Evolutionary conservation across 2,329 filamentous ascomycete genomes (phyloP), one percentile per base, ranked within the genome.

Genomic region (Colletotrichum lupini): DNA sequence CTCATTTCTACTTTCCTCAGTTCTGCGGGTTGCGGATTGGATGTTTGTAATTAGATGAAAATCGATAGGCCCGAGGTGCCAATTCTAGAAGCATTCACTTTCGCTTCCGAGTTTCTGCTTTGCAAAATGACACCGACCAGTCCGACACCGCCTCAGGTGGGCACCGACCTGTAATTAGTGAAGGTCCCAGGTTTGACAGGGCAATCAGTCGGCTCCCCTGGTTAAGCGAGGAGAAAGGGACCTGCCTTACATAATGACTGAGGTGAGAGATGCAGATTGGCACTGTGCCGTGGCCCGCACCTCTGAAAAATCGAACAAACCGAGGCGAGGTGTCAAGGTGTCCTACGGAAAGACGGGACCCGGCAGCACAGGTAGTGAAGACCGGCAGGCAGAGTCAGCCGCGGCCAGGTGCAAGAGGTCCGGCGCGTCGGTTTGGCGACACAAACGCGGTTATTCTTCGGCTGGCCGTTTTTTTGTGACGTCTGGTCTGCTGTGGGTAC

Each of bases 81-180:
- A 24, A 35, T 69, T 72, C 53, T 60, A 72, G 59, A 69, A 72
- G 59, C 62, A 35, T 56, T 53, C 70, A 72, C 70, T 72, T 22
- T 72, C 70, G 70, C 70, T 72, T 72, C 59, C 37, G 62, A 52
- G 35, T 49, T 60, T 55, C 30, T 28, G 28, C 42, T 55, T 63
- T 42, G 46, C 46, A 63, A 22, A 69, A 49, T 26, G 32, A 30
- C 55, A 30, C 46, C 57, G 37, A 42, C 37, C 16, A 42, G 37
- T 19, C 37, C 37, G 68, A 72, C 67, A 72, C 66, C 66, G 70
- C 70, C 69, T 72, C 69, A 59, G 69, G 59, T 62, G 60, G 46
- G 52, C 68, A 55, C 61, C 55, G 53, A 28, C 46, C 62, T 56
- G 30, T 56, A 65, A 72, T 72, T 72, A 72, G 24, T 63, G 59